Evolutionary conservation across 2,329 filamentous ascomycete species (phyloP).

Genomic region (Monilinia laxa): DNA sequence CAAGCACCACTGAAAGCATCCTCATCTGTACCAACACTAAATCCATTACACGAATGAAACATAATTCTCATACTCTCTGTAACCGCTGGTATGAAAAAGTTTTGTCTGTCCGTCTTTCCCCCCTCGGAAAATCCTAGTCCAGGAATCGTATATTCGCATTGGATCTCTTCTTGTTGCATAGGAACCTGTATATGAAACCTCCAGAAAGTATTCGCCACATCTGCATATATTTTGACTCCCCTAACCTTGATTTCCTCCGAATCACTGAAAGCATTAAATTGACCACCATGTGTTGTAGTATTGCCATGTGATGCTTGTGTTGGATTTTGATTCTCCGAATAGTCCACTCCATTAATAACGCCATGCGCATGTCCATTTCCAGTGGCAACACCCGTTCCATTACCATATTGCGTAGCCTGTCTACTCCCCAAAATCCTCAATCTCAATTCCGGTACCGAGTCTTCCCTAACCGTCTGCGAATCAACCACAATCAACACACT

Average conservation of each 20-base stretch:
- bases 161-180: slow-evolving; percentile 65
- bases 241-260: slow-evolving; percentile 46
- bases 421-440: slow-evolving; percentile 44
- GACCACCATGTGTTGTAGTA: not conserved
- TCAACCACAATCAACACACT: slow-evolving; percentile 80
- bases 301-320: not conserved
- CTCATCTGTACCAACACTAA: slow-evolving; percentile 83
- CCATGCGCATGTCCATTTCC: slow-evolving; percentile 31
- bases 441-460: slow-evolving; percentile 55
- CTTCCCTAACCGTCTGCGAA: slow-evolving; percentile 61
- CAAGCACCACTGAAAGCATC: slow-evolving; percentile 86
- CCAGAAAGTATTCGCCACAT: slow-evolving; percentile 81
- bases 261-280: not conserved
- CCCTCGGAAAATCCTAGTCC: slow-evolving; percentile 60
- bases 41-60: slow-evolving; percentile 98
- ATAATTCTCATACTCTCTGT: slow-evolving; percentile 94
- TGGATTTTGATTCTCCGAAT: slow-evolving; percentile 36
- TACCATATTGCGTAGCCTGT: slow-evolving; percentile 32
- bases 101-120: slow-evolving; percentile 59
- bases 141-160: slow-evolving; percentile 76
- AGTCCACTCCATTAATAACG: slow-evolving; percentile 37
- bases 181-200: slow-evolving; percentile 80
- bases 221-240: slow-evolving; percentile 62
- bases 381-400: slow-evolving; percentile 25
- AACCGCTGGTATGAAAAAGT: slow-evolving; percentile 80